Evolutionary conservation across 805 yeast species (phyloP).

Genomic region (Starmera amethionina): DNA sequence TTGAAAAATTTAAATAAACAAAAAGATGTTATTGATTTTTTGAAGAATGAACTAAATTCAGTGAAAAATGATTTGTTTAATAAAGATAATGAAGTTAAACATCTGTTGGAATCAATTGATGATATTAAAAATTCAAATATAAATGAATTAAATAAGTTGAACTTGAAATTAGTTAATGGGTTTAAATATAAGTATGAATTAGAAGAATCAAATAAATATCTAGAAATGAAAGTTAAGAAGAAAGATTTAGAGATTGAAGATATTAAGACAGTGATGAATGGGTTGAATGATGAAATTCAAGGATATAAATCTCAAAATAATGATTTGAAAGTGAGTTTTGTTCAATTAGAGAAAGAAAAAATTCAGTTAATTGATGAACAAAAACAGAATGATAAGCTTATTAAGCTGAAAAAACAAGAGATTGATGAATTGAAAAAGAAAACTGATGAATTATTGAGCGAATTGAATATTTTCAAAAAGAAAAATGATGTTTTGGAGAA

Average conservation of each 20-base stretch:
- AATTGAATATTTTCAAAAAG: conserved; percentile 1
- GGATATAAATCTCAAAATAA: too few species aligned
- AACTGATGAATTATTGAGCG: not conserved
- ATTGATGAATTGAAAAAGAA: not conserved
- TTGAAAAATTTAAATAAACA: conserved; percentile 5
- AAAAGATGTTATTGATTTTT: conserved; percentile 4
- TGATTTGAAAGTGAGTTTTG: not conserved
- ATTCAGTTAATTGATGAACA: too few species aligned
- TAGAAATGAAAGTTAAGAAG: not conserved
- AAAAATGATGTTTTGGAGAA: conserved; percentile 7
- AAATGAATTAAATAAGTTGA: not conserved
- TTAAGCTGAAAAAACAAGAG: not conserved
- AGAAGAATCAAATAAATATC: not conserved
- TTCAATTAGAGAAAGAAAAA: conserved; percentile 1
- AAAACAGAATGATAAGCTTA: not conserved
- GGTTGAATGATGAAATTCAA: not conserved
- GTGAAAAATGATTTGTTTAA: conserved; percentile 5
- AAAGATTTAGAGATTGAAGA: not conserved
- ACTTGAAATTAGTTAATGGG: not conserved
- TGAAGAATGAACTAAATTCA: conserved; percentile 10
- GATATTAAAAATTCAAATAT: not conserved
- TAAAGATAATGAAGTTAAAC: conserved; percentile 9
- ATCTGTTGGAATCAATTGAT: not conserved
- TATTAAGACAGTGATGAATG: not conserved
- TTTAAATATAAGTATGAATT: not conserved